Percentiles rank a stretch among this genome's conserved stretches.
Conservation (phyloP, 2,329 filamentous ascomycete species). For the Cercospora sp. region DNA sequence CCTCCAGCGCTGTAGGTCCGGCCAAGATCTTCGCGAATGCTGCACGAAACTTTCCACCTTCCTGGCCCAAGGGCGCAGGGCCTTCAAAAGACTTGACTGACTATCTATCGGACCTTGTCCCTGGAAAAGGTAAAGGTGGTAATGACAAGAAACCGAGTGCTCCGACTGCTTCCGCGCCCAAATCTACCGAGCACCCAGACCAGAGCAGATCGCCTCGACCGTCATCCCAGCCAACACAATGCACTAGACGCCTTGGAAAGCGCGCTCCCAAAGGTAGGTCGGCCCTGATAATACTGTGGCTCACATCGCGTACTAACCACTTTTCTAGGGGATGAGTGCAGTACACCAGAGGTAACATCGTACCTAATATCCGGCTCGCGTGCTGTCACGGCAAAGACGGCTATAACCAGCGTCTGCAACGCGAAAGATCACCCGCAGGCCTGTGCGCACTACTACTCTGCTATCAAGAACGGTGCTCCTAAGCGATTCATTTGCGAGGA, state of each 20-base stretch:
- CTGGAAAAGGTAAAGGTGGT: background rate
- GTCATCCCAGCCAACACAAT: no score
- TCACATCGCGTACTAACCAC: no score
- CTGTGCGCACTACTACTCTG: background rate
- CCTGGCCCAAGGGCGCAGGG: background rate
- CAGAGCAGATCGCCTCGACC: no score
- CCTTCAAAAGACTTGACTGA: background rate
- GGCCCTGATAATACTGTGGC: no score
- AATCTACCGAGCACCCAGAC: no score
- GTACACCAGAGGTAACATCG: no score
- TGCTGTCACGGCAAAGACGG: background rate
- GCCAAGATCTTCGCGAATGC: background rate
- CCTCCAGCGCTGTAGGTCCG: background rate
- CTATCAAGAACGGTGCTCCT: background rate
- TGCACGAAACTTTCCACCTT: background rate
- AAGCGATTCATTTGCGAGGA: background rate
- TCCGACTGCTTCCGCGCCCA: no score
- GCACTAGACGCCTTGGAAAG: no score
- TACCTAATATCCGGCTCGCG: no score
- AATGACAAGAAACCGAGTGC: no score
- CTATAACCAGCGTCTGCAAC: background rate
- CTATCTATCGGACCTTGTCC: background rate
- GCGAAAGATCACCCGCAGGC: background rate
- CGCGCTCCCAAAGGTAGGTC: no score
- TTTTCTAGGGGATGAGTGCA: no score